phyloP scores from a whole-genome alignment of 2,329 filamentous ascomycete species.

The Pseudogymnoascus sp. region DNA sequence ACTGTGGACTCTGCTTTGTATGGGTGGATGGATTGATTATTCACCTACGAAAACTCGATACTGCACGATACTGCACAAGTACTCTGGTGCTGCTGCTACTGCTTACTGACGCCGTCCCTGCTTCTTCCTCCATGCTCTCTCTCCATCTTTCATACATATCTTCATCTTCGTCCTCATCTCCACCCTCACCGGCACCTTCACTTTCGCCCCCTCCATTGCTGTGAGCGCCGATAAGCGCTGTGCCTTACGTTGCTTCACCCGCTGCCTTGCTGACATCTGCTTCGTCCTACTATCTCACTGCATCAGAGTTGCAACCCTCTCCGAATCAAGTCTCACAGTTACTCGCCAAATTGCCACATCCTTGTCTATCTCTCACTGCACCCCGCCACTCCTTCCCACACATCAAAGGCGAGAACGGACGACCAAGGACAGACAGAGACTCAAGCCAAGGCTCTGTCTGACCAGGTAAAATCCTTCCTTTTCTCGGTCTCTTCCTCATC shows the following conservation, averaged over 20 bases:
- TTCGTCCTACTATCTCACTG: background rate
- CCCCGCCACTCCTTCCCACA: background rate
- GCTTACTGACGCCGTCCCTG: background rate
- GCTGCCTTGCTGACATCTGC: background rate
- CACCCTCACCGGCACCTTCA: too few species aligned
- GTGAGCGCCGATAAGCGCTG: background rate
- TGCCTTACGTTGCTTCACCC: background rate
- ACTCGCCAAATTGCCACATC: background rate
- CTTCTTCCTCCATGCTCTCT: background rate
- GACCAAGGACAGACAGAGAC: background rate
- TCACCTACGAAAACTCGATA: too few species aligned
- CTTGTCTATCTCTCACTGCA: background rate
- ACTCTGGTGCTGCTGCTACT: background rate
- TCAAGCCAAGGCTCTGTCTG: background rate
- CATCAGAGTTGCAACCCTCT: background rate
- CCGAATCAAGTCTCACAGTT: conserved; percentile 1
- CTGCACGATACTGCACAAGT: too few species aligned
- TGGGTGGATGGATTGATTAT: conserved; percentile 5
- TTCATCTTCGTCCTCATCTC: background rate
- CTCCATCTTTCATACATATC: background rate
- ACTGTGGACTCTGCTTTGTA: background rate
- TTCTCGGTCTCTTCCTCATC: background rate
- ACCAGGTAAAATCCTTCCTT: background rate
- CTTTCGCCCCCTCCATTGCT: background rate
- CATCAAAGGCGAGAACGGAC: background rate